Evolutionary conservation across 306 rosid genomes (phyloP).

Genomic region (apple (Malus domestica)): DNA sequence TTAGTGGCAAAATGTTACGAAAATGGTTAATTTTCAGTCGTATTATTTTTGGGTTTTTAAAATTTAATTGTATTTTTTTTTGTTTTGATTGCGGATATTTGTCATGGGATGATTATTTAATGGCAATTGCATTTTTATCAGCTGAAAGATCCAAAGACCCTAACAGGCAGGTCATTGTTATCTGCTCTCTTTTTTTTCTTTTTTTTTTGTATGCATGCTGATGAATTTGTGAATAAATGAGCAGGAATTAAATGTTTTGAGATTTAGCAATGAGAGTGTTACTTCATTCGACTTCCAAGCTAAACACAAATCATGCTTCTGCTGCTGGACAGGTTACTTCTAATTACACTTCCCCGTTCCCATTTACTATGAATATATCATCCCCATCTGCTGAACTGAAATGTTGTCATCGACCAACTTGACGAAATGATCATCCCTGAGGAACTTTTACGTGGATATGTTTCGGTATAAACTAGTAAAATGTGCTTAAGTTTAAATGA

Average conservation of each 20-base stretch:
- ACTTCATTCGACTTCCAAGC: no score
- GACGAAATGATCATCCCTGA: background rate
- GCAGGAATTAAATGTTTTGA: background rate
- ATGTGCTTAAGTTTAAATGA: background rate
- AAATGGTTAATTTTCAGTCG: background rate
- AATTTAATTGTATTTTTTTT: background rate
- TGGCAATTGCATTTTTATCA: slow-evolving; percentile 93
- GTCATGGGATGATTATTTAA: slow-evolving; percentile 96
- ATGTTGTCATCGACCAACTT: background rate
- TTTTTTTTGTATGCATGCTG: background rate
- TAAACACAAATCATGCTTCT: slow-evolving; percentile 88
- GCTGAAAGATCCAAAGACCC: slow-evolving; percentile 97
- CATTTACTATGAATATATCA: background rate
- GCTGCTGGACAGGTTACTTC: slow-evolving; percentile 83
- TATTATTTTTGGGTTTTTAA: background rate
- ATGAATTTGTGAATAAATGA: background rate
- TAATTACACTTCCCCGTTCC: background rate
- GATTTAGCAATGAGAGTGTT: background rate
- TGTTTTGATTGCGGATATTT: slow-evolving; percentile 41
- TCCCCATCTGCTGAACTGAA: background rate
- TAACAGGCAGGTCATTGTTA: slow-evolving; percentile 76
- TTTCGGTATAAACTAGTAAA: background rate
- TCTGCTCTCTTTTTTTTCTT: no score
- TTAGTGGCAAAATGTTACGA: background rate
- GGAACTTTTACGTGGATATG: background rate